These are phyloP conservation scores for Chloris gayana DNA, from an alignment of 176 grass and related monocot species.

Conservation along the genomic window DNA sequence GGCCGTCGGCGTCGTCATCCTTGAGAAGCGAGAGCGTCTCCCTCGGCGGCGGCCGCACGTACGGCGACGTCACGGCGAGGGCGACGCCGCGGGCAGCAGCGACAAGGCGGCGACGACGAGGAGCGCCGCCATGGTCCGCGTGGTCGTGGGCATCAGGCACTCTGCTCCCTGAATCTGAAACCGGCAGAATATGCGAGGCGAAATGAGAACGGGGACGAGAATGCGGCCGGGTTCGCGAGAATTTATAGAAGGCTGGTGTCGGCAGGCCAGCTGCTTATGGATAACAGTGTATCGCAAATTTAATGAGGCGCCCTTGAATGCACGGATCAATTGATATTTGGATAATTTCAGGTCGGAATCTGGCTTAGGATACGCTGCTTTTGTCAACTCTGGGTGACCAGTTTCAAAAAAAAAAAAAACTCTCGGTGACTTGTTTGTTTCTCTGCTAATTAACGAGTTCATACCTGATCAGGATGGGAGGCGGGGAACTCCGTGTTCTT, in stretches of 20 bases:
- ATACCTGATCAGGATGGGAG: neutral
- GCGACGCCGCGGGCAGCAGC: constrained; percentile 1
- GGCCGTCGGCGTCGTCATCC: constrained; percentile 40
- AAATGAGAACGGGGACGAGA: neutral
- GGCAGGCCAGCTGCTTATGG: neutral
- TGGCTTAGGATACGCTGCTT: neutral
- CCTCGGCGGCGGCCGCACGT: constrained; percentile 48
- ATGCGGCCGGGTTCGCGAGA: too few relatives aligned
- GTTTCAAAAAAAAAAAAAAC: too few relatives aligned
- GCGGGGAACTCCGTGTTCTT: neutral
- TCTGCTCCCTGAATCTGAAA: neutral
- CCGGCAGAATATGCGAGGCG: neutral
- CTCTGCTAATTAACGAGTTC: neutral
- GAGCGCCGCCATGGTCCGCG: neutral
- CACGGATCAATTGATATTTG: neutral
- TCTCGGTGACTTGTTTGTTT: neutral
- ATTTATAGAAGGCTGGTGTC: neutral
- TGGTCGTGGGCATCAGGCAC: neutral
- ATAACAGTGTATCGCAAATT: neutral
- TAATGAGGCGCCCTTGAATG: neutral
- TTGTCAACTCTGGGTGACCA: constrained; percentile 2
- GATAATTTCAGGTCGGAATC: neutral
- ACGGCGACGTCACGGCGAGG: constrained; percentile 46
- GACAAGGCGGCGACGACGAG: neutral
- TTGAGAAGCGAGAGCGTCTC: constrained; percentile 27